phyloP scores from a whole-genome alignment of 2,329 filamentous ascomycete genomes.

The Colletotrichum karsti region DNA sequence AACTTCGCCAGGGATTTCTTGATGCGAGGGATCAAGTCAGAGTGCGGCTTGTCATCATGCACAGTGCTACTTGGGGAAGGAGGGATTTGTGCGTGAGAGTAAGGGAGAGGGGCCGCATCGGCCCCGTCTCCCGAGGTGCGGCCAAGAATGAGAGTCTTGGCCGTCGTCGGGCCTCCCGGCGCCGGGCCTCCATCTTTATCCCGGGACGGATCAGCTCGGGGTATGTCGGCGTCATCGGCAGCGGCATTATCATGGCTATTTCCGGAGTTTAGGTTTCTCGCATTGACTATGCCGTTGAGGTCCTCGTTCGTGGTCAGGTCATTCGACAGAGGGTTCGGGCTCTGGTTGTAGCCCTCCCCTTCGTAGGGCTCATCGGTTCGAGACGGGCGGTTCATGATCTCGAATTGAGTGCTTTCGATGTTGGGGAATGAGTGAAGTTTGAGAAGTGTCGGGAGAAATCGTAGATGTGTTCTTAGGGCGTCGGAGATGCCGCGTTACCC shows the following conservation, averaged over 20 bases:
- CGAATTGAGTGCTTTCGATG: neutral
- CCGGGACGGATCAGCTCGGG: neutral
- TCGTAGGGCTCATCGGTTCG: conserved; percentile 30
- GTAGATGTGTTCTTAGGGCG: neutral
- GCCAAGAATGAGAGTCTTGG: conserved; percentile 19
- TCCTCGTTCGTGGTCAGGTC: conserved; percentile 58
- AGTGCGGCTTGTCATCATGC: neutral
- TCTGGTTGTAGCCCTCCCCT: conserved; percentile 53
- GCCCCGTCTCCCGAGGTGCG: conserved; percentile 23
- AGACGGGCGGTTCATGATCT: conserved; percentile 30
- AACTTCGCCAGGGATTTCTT: conserved; percentile 53
- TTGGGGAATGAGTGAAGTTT: neutral
- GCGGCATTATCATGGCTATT: neutral
- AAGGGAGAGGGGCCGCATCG: conserved; percentile 22
- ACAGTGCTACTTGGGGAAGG: neutral
- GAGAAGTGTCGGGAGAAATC: neutral
- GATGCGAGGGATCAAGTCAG: conserved; percentile 3
- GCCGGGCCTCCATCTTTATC: neutral
- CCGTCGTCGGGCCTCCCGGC: neutral
- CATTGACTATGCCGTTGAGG: conserved; percentile 52
- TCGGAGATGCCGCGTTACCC: conserved; percentile 1
- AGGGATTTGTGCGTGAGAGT: conserved; percentile 1
- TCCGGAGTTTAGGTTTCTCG: neutral
- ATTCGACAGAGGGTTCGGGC: conserved; percentile 51
- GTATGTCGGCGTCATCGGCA: neutral